phyloP scores from a whole-genome alignment of 805 yeast genomes.

The Scheffersomyces amazonensis region DNA sequence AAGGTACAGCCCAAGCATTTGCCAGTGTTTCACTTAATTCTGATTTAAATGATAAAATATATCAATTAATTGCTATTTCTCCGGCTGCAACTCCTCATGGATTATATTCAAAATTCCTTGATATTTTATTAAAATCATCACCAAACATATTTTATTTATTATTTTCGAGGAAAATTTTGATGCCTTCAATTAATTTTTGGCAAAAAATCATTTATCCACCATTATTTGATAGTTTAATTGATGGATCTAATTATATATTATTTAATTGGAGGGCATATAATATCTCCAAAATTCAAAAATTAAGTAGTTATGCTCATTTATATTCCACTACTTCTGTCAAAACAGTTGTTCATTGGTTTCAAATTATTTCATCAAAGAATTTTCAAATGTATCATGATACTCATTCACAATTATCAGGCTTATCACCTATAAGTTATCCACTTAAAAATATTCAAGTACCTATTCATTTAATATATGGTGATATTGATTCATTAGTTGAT shows the following conservation, averaged over 20 bases:
- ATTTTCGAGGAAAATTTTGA: conserved; percentile 71
- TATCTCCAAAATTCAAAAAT: conserved; percentile 70
- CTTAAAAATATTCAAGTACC: conserved; percentile 52
- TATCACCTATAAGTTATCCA: conserved; percentile 37
- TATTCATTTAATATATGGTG: conserved; percentile 76
- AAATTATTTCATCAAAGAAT: conserved; percentile 69
- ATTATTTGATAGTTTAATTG: conserved; percentile 68
- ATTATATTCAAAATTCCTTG: conserved; percentile 70
- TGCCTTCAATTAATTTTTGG: conserved; percentile 83
- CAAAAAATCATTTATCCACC: conserved; percentile 74
- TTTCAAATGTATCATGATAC: conserved; percentile 89
- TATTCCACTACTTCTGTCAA: conserved; percentile 92
- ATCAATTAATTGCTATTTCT: conserved; percentile 73
- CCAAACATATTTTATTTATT: conserved; percentile 68
- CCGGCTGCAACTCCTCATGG: conserved; percentile 96
- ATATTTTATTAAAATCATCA: conserved; percentile 69
- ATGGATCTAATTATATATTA: conserved; percentile 59
- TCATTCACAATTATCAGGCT: conserved; percentile 15
- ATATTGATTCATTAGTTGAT: conserved; percentile 80
- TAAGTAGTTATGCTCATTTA: conserved; percentile 78
- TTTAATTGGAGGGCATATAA: conserved; percentile 80
- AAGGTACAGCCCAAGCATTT: conserved; percentile 92
- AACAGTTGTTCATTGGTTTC: conserved; percentile 95
- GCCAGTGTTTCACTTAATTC: conserved; percentile 73
- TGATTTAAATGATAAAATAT: conserved; percentile 53